phyloP scores from a whole-genome alignment of 805 yeast genomes.

The Cyberlindnera meyerae region DNA sequence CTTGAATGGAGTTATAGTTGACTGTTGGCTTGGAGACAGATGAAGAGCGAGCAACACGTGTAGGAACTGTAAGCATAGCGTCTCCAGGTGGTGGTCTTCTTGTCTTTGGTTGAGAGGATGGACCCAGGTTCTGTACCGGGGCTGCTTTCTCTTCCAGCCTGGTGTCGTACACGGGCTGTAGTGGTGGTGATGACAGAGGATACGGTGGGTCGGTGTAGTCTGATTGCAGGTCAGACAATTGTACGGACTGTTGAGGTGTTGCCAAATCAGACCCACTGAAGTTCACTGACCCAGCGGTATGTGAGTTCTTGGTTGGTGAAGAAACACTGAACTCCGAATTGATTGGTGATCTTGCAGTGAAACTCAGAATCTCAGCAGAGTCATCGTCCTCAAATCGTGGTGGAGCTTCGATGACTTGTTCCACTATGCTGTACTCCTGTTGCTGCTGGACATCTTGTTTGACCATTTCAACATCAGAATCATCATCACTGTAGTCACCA shows the following conservation, averaged over 20 bases:
- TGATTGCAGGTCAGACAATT: conserved; percentile 4
- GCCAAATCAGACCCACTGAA: conserved; percentile 7
- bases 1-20: conserved; percentile 17
- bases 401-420: not conserved
- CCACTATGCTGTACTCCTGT: conserved; percentile 7
- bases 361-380: conserved; percentile 26
- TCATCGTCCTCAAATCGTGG: conserved; percentile 17
- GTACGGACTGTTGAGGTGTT: conserved; percentile 8
- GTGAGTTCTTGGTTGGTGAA: conserved; percentile 10
- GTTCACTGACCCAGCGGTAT: conserved; percentile 1
- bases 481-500: conserved; percentile 21
- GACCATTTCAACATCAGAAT: conserved; percentile 6
- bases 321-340: conserved; percentile 26
- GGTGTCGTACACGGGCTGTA: conserved; percentile 31
- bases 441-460: conserved; percentile 16
- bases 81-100: conserved; percentile 38
- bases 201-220: conserved; percentile 2
- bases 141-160: conserved; percentile 32
- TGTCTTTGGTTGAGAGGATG: conserved; percentile 10
- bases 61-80: conserved; percentile 25
- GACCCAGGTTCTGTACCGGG: conserved; percentile 25
- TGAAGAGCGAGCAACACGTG: conserved; percentile 34
- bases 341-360: conserved; percentile 32
- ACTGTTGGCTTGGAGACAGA: conserved; percentile 23
- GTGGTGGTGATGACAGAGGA: conserved; percentile 3